Evolutionary conservation across 1,284 basidiomycete genomes (phyloP).

Genomic region (Ustilago nuda): DNA sequence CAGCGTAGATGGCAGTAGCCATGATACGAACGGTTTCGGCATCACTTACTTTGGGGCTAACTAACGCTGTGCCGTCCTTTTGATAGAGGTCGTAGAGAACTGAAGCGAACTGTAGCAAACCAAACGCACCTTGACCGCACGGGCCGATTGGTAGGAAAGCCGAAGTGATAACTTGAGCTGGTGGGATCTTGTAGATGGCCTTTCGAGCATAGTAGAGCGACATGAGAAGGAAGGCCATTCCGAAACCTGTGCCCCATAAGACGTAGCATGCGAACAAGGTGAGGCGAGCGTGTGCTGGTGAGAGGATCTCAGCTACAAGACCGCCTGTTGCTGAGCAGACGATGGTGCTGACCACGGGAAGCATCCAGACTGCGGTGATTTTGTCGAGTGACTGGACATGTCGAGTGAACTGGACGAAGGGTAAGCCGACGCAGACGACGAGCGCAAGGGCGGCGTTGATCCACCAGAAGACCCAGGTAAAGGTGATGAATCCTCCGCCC

Average conservation of each 20-base stretch:
- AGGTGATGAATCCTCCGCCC: constrained; percentile 74
- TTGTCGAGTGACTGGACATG: constrained; percentile 75
- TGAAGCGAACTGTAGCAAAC: constrained; percentile 72
- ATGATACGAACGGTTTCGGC: constrained; percentile 41
- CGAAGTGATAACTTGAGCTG: constrained; percentile 74
- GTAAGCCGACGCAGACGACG: constrained; percentile 75
- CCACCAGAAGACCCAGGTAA: constrained; percentile 82
- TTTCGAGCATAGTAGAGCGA: constrained; percentile 74
- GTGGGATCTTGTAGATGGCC: constrained; percentile 71
- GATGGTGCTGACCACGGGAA: constrained; percentile 79
- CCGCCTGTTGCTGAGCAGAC: constrained; percentile 78
- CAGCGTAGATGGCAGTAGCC: constrained; percentile 53
- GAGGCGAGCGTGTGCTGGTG: constrained; percentile 72
- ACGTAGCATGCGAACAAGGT: constrained; percentile 73
- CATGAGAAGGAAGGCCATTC: constrained; percentile 74
- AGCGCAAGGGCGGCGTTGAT: constrained; percentile 75
- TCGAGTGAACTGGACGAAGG: constrained; percentile 77
- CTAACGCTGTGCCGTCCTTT: constrained; percentile 22
- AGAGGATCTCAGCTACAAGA: constrained; percentile 74
- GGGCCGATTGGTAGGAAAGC: constrained; percentile 75
- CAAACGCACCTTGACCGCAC: constrained; percentile 76
- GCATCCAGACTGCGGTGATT: constrained; percentile 70
- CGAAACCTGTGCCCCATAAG: constrained; percentile 71
- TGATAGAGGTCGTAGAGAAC: constrained; percentile 35
- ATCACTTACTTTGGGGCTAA: constrained; percentile 15